Evolutionary conservation across 345 rosid species (phyloP), one percentile per base, ranked within the genome.

Genomic region (Lepidium didymum): DNA sequence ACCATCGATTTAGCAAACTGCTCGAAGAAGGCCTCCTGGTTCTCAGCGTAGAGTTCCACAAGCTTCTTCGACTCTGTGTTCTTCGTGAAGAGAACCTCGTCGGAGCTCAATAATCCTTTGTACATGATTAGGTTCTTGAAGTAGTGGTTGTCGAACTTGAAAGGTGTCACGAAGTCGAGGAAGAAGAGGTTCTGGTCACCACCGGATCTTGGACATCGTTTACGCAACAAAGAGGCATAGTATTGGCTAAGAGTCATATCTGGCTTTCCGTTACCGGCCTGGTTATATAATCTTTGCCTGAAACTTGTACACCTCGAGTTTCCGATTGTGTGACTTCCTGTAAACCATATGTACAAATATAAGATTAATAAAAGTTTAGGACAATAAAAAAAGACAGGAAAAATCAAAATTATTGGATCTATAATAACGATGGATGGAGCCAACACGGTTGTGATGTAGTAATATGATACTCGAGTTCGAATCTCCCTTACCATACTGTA

Each of bases 281-380:
- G 91, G 71, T 85, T 85, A 87, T 89, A 89, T 33, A 87, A 73
- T 68, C 96, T 89, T 79, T 89, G 91, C 57, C 91, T 57, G 80
- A 89, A 89, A 76, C 80, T 80, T 21, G 85, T 78, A 83, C 96
- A 87, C 60, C 88, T 80, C 14, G 91, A 63, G 73, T 85, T 71
- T 55, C 96, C 93, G 0, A 85, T 89, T 8, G 93, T 84, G 81
- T 87, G 96, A 79, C 96, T 85, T 64, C 96, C 96, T 87, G 70
- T 2, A 40, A 38, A 69, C 61, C 61, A 58, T 37, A 66, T 29
- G 33, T 29, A 29, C 1, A 29, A 29, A 29, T 29, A 7, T 29
- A 29, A 29, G 7, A 29, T 29, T 29, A 29, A 29, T 29, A 4
- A 1, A 27, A 29, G 33, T 29, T 29, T 29, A 29, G 33, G 33